Percentiles rank a stretch among this genome's conserved stretches.
phyloP scores from a whole-genome alignment of 306 rosid species.

The Casuarina cunninghamiana region DNA sequence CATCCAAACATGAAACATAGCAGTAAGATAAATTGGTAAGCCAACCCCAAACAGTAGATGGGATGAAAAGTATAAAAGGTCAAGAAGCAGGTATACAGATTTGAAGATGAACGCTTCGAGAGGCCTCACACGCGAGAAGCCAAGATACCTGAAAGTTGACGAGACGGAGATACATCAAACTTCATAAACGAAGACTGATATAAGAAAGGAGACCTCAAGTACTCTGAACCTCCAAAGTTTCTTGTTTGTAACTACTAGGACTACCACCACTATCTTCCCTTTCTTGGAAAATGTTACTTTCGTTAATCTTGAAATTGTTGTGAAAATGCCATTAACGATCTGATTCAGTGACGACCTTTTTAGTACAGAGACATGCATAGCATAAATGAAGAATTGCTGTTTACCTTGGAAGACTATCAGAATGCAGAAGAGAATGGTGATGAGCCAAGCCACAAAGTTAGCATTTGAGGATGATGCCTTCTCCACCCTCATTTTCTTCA shows the following conservation, averaged over 20 bases:
- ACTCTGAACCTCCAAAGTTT: neutral
- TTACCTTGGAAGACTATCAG: slow-evolving; percentile 43
- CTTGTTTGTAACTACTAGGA: neutral
- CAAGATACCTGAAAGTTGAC: slow-evolving; percentile 29
- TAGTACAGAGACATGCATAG: neutral
- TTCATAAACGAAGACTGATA: neutral
- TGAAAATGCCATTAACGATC: neutral
- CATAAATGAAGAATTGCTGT: neutral
- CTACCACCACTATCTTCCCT: neutral
- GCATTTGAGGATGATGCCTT: slow-evolving; percentile 26
- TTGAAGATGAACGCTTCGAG: neutral
- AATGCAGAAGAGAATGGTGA: slow-evolving; percentile 35
- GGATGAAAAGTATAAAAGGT: neutral
- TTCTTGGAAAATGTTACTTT: neutral
- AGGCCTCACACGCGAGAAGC: slow-evolving; percentile 25
- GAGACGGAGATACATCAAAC: neutral
- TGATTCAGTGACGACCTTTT: neutral
- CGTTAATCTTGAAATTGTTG: neutral
- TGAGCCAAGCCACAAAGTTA: slow-evolving; percentile 23
- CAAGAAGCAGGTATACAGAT: neutral
- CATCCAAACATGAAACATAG: neutral
- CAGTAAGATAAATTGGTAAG: neutral
- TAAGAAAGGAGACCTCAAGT: neutral
- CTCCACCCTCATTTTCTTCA: slow-evolving; percentile 25
- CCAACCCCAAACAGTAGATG: neutral